These are phyloP conservation scores for Linanthus parryae DNA, from an alignment of 148 eudicot species.

Conservation along the genomic window DNA sequence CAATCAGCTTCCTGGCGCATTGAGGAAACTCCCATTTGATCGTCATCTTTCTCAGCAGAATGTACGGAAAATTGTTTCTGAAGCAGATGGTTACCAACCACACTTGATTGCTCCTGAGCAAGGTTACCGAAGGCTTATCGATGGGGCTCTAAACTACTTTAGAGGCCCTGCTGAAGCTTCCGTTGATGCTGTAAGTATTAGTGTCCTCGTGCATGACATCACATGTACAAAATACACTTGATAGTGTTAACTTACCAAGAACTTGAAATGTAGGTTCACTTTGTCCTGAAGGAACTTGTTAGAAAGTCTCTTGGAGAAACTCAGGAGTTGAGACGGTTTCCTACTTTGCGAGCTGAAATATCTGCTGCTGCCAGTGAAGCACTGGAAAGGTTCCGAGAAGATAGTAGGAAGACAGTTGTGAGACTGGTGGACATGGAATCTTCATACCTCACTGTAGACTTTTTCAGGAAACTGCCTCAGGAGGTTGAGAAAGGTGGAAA, in stretches of 20 bases:
- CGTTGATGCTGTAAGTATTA: slow-evolving; percentile 65
- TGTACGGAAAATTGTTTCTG: slow-evolving; percentile 57
- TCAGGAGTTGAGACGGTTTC: slow-evolving; percentile 71
- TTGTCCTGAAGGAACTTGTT: slow-evolving; percentile 70
- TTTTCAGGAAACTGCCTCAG: slow-evolving; percentile 63
- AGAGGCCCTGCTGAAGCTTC: slow-evolving; percentile 84
- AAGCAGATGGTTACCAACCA: slow-evolving; percentile 87
- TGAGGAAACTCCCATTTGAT: slow-evolving; percentile 78
- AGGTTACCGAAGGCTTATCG: slow-evolving; percentile 77
- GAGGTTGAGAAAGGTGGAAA: slow-evolving; percentile 45
- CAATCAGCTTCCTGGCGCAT: slow-evolving; percentile 81
- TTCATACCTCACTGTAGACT: slow-evolving; percentile 64
- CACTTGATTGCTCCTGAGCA: slow-evolving; percentile 88
- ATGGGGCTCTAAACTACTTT: slow-evolving; percentile 58
- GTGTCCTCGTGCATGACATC: too few relatives aligned
- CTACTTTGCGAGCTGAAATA: slow-evolving; percentile 50
- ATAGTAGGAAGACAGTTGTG: slow-evolving; percentile 52
- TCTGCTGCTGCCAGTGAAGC: slow-evolving; percentile 54
- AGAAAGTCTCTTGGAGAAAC: slow-evolving; percentile 71
- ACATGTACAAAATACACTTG: too few relatives aligned
- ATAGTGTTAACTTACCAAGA: too few relatives aligned
- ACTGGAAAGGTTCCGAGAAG: slow-evolving; percentile 64
- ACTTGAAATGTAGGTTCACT: slow-evolving; percentile 53
- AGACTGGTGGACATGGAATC: slow-evolving; percentile 74
- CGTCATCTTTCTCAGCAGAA: slow-evolving; percentile 64